Evolutionary conservation across 495 filamentous ascomycete species (phyloP).

Genomic region (Hypoxylon crocopeplum): DNA sequence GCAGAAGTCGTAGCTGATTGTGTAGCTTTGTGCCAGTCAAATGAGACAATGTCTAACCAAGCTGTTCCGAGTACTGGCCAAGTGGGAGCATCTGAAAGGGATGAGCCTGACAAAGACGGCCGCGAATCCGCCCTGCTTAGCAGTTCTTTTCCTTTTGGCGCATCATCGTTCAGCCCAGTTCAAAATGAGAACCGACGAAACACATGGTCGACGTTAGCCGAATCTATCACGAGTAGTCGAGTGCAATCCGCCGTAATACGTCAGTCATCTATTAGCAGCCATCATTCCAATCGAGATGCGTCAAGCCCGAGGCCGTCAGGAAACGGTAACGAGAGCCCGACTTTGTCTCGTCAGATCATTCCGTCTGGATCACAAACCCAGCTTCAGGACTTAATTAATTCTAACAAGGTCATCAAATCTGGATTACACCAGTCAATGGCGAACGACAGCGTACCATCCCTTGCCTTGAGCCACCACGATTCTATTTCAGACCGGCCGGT

Average conservation of each 20-base stretch:
- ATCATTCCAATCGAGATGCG: slow-evolving; percentile 49
- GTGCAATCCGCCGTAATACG: slow-evolving; percentile 38
- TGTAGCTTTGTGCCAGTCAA: slow-evolving; percentile 56
- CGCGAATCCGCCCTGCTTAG: slow-evolving; percentile 45
- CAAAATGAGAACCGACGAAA: slow-evolving; percentile 51
- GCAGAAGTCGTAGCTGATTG: slow-evolving; percentile 75
- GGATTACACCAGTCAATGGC: slow-evolving; percentile 57
- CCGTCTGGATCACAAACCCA: slow-evolving; percentile 54
- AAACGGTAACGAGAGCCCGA: slow-evolving; percentile 60
- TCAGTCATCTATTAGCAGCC: slow-evolving; percentile 49
- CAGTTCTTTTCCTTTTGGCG: slow-evolving; percentile 37
- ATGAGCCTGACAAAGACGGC: slow-evolving; percentile 30
- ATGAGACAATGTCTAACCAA: slow-evolving; percentile 21
- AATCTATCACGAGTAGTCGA: slow-evolving; percentile 41
- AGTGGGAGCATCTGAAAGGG: slow-evolving; percentile 5
- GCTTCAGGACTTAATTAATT: slow-evolving; percentile 61
- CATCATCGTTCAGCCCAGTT: slow-evolving; percentile 15
- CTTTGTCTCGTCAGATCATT: slow-evolving; percentile 55
- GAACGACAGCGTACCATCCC: slow-evolving; percentile 59
- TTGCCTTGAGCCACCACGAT: slow-evolving; percentile 52
- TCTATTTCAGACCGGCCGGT: slow-evolving; percentile 41
- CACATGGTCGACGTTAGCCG: slow-evolving; percentile 55
- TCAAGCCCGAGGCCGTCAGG: slow-evolving; percentile 48
- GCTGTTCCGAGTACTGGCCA: slow-evolving; percentile 2
- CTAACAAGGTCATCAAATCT: slow-evolving; percentile 58